Evolutionary conservation across 192 early-diverging fungal genomes (phyloP).

Genomic region (Entomortierella parvispora): DNA sequence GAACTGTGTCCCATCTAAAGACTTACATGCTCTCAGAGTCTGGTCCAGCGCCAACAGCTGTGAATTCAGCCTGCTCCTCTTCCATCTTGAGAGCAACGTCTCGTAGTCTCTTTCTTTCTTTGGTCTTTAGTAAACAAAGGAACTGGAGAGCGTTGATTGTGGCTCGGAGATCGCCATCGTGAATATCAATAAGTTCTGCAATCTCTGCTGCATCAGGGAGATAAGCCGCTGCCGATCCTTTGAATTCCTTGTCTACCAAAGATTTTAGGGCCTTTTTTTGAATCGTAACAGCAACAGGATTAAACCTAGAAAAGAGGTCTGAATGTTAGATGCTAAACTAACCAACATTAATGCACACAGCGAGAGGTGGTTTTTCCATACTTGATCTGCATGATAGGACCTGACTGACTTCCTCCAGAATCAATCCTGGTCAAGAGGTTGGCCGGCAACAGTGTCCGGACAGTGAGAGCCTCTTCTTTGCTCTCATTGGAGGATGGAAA

Average conservation of each 20-base stretch:
- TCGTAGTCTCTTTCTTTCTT: constrained; percentile 12
- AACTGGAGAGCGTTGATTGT: constrained; percentile 69
- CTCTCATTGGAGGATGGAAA: constrained; percentile 31
- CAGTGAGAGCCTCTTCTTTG: constrained; percentile 24
- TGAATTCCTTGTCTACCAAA: constrained; percentile 51
- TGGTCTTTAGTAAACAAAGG: constrained; percentile 21
- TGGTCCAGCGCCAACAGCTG: too few relatives aligned
- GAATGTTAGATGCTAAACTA: not conserved
- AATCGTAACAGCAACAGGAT: constrained; percentile 71
- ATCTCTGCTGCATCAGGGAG: constrained; percentile 34
- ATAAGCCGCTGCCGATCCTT: not conserved
- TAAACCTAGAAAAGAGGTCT: constrained; percentile 55
- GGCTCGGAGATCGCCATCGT: constrained; percentile 67
- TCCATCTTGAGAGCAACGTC: constrained; percentile 11
- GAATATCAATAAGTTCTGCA: constrained; percentile 54
- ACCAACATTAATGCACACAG: too few relatives aligned
- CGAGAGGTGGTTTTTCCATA: too few relatives aligned
- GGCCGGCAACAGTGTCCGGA: constrained; percentile 27
- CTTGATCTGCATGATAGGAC: constrained; percentile 45
- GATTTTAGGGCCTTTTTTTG: constrained; percentile 65
- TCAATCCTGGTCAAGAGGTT: constrained; percentile 29
- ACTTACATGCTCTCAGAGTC: constrained; percentile 22
- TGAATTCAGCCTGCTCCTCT: constrained; percentile 12
- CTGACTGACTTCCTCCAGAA: constrained; percentile 16
- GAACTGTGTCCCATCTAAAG: not conserved